Evolutionary conservation across 1,284 basidiomycete genomes (phyloP), one percentile per base, ranked within the genome.

Genomic region (Lignosus rhinocerotis): DNA sequence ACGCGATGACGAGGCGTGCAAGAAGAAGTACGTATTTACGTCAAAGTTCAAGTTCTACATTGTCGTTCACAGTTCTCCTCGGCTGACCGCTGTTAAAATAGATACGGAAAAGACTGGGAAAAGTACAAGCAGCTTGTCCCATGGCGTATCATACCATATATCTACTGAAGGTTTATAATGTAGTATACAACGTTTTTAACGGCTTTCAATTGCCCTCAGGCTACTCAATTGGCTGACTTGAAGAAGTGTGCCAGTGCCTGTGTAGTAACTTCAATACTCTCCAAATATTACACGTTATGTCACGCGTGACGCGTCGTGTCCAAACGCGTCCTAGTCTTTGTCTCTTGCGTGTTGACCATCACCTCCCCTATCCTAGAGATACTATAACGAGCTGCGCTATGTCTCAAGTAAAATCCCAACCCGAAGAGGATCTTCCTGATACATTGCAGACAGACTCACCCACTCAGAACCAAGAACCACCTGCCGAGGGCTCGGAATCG

Each of bases 1-100:
- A 59, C 83, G 97, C 41, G 97, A 99, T 73, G 96, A 98, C 67
- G 94, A 96, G 72, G 87, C 88, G 25, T 99, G 97, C 75, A 81
- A 85, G 71, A 83, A 87, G 70, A 97, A 98, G 92, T 93, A 64
- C 55, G 81, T 72, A 8, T 8, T 10, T 19, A 14, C 8, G 8
- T 42, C 41, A 38, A 38, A 25, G 25, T 25, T 4, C 25, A 25
- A 25, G 25, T 25, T 16, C 10, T 6, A 6, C 36, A 38, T 38
- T 6, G 36, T 38, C 16, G 36, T 53, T 52, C n/a, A 5, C 58
- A 51, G 8, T 49, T 44, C 56, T 48, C 46, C 56, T 48, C 46
- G 47, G 51, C 58, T 63, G 17, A 57, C 50, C 9, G 8, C 19
- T 25, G 10, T 6, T 33, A 38, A 46, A 4, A 14, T 61, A 81